phyloP scores from a whole-genome alignment of 495 filamentous ascomycete genomes.

The Hyaloscypha finlandica region DNA sequence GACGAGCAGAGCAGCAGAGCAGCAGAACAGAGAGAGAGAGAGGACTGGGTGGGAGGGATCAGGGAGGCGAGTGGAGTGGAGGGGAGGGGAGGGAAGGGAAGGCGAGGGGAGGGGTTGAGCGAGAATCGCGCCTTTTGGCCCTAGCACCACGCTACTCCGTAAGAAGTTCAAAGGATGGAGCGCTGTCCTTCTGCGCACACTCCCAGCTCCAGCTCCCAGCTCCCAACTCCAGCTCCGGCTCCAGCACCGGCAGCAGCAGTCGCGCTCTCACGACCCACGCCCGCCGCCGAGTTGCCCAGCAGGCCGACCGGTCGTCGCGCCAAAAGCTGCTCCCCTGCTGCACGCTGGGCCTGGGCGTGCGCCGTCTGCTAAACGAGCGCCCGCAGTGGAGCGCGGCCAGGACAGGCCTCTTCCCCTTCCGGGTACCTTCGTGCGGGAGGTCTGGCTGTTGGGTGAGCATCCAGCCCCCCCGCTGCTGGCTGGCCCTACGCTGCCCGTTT shows the following conservation, averaged over 20 bases:
- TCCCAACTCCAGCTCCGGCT: no score
- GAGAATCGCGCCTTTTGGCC: neutral
- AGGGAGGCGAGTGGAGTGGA: conserved; percentile 4
- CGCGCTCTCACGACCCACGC: neutral
- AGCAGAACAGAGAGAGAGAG: neutral
- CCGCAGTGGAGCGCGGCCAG: neutral
- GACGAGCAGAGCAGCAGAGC: conserved; percentile 4
- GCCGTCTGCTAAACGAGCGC: conserved; percentile 18
- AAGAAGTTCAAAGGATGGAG: neutral
- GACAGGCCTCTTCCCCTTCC: neutral
- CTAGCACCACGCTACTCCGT: neutral
- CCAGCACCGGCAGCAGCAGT: no score
- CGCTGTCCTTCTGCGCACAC: neutral
- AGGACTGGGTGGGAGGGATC: neutral
- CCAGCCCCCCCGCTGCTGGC: neutral
- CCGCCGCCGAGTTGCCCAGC: neutral
- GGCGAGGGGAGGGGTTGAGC: conserved; percentile 13
- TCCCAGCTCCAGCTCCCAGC: no score
- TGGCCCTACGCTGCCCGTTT: neutral
- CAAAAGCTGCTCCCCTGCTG: conserved; percentile 15
- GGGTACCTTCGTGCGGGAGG: neutral
- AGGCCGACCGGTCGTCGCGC: conserved; percentile 9
- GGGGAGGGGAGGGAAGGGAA: conserved; percentile 15
- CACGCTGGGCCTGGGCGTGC: conserved; percentile 7
- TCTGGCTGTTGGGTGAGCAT: neutral